Conservation (phyloP, 2,329 filamentous ascomycete genomes). For the Blumeria hordei region DNA sequence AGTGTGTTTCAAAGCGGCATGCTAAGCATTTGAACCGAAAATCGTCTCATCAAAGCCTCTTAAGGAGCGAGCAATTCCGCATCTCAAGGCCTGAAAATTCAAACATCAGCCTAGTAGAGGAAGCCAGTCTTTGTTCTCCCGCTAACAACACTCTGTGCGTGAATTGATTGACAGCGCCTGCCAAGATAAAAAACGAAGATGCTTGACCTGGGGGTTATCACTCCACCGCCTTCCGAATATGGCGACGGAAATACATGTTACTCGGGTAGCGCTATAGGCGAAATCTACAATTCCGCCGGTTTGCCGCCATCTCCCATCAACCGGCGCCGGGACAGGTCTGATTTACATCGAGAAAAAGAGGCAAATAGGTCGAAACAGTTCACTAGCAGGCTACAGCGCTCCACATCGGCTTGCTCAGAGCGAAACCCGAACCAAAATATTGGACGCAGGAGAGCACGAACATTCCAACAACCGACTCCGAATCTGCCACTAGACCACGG, state of each 20-base stretch:
- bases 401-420: slow-evolving; percentile 4
- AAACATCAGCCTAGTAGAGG: too few species aligned
- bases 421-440: slow-evolving; percentile 4
- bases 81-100: too few species aligned
- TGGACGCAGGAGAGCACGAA: slow-evolving; percentile 5
- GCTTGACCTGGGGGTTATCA: neutral
- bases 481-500: slow-evolving; percentile 11
- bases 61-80: too few species aligned
- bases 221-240: slow-evolving; percentile 3
- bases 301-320: slow-evolving; percentile 8
- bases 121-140: too few species aligned
- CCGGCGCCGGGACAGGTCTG: slow-evolving; percentile 10
- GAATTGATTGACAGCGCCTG: too few species aligned
- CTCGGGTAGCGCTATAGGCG: neutral
- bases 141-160: too few species aligned
- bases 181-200: neutral
- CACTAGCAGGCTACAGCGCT: slow-evolving; percentile 10
- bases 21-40: too few species aligned
- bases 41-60: too few species aligned
- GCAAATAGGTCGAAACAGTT: slow-evolving; percentile 10
- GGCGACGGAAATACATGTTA: neutral
- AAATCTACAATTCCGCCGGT: slow-evolving; percentile 2
- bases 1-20: too few species aligned
- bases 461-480: slow-evolving; percentile 6
- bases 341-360: slow-evolving; percentile 10